Conservation (phyloP, 169 alveolate genomes). For the Cystoisospora suis region DNA sequence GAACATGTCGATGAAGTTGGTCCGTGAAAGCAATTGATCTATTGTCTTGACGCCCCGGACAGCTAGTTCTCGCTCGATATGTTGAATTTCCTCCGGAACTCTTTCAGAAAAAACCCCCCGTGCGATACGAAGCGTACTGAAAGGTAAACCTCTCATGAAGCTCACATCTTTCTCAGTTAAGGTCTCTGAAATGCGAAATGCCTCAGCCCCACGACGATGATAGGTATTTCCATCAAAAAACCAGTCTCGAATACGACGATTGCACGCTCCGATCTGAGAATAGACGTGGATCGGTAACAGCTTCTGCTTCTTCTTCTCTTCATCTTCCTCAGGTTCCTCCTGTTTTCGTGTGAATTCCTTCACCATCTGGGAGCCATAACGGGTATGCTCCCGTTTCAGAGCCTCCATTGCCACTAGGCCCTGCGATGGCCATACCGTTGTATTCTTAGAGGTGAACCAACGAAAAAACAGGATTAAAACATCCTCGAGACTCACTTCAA, state of each 20-base stretch:
- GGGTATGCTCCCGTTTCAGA: constrained; percentile 22
- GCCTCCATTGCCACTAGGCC: constrained; percentile 12
- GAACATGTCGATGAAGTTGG: constrained; percentile 44
- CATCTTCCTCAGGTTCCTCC: constrained; percentile 46
- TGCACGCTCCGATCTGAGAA: constrained; percentile 26
- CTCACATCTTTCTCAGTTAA: constrained; percentile 44
- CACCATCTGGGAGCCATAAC: constrained; percentile 17
- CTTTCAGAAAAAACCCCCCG: constrained; percentile 16
- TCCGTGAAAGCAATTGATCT: not conserved
- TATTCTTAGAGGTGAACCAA: not conserved
- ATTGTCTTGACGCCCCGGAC: constrained; percentile 34
- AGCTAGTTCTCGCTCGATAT: constrained; percentile 4
- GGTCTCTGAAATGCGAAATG: not conserved
- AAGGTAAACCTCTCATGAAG: constrained; percentile 49
- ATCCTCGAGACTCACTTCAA: constrained; percentile 44
- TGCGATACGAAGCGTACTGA: constrained; percentile 31
- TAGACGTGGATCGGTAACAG: constrained; percentile 1
- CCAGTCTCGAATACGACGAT: constrained; percentile 39
- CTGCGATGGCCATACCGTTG: not conserved
- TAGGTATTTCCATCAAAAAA: constrained; percentile 56
- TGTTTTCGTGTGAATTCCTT: constrained; percentile 1
- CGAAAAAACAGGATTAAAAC: constrained; percentile 40
- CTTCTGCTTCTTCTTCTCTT: constrained; percentile 12
- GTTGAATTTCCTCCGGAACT: constrained; percentile 26
- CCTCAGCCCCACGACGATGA: constrained; percentile 30